Evolutionary conservation across 495 filamentous ascomycete genomes (phyloP).

Genomic region (Thermothielavioides terrestris): DNA sequence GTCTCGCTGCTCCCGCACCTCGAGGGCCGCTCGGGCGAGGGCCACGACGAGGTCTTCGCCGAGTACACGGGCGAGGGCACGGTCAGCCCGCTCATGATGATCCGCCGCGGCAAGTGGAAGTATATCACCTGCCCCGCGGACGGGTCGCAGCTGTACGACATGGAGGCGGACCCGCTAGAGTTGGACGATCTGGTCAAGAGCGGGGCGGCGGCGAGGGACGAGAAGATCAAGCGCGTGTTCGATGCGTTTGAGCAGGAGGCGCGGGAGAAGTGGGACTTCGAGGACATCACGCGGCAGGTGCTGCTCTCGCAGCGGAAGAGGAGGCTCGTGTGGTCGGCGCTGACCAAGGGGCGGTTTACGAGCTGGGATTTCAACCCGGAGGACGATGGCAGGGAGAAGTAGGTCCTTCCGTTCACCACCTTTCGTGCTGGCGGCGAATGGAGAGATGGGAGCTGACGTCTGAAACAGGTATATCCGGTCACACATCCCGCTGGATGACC

Average conservation of each 20-base stretch:
- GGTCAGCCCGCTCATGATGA: constrained; percentile 82
- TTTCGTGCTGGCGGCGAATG: neutral
- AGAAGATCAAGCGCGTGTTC: constrained; percentile 41
- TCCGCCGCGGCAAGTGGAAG: constrained; percentile 73
- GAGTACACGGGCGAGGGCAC: constrained; percentile 90
- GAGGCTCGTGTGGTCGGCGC: constrained; percentile 61
- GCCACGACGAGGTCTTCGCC: constrained; percentile 68
- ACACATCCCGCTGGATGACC: constrained; percentile 58
- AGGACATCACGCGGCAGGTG: constrained; percentile 58
- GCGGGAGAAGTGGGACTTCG: constrained; percentile 62
- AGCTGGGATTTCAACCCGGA: constrained; percentile 73
- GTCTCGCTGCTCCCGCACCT: constrained; percentile 63
- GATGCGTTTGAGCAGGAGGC: constrained; percentile 59
- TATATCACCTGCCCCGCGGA: constrained; percentile 74
- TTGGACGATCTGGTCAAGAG: constrained; percentile 53
- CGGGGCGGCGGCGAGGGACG: constrained; percentile 28
- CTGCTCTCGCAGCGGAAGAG: constrained; percentile 62
- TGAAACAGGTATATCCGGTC: constrained; percentile 53
- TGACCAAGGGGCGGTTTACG: constrained; percentile 58
- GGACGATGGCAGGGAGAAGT: constrained; percentile 65
- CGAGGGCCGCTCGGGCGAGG: constrained; percentile 44
- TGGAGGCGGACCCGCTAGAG: constrained; percentile 65
- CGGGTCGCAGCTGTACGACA: constrained; percentile 69
- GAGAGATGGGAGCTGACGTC: neutral
- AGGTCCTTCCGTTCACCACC: constrained; percentile 19